Percentiles rank a stretch among this genome's conserved stretches.
phyloP scores from a whole-genome alignment of 495 filamentous ascomycete genomes.

The Filosporella fistucella region DNA sequence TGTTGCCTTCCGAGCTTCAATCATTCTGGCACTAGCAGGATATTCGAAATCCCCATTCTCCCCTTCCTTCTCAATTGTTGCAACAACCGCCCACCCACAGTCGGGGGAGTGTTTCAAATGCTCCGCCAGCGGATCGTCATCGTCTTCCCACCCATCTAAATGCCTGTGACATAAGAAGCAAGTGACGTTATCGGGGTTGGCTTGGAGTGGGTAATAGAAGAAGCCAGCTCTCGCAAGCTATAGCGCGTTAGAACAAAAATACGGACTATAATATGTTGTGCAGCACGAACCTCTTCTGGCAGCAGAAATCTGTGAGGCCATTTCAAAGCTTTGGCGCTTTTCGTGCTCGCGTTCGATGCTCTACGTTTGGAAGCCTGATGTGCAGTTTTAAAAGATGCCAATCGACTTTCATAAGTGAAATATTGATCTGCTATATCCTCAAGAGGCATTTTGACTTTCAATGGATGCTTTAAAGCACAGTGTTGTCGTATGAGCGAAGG shows the following conservation, averaged over 20 bases:
- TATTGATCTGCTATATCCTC: slow-evolving; percentile 34
- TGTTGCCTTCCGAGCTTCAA: slow-evolving; percentile 72
- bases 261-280: slow-evolving; percentile 22
- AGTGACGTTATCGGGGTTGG: slow-evolving; percentile 77
- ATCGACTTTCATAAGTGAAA: slow-evolving; percentile 63
- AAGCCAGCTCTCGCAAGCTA: slow-evolving; percentile 83
- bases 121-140: slow-evolving; percentile 75
- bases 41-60: slow-evolving; percentile 65
- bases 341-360: slow-evolving; percentile 58
- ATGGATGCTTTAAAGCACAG: neutral
- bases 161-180: slow-evolving; percentile 80
- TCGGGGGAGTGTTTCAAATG: slow-evolving; percentile 75
- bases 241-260: neutral
- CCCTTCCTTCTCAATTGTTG: slow-evolving; percentile 59
- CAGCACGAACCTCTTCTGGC: slow-evolving; percentile 51
- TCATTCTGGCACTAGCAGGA: slow-evolving; percentile 63
- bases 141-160: slow-evolving; percentile 84
- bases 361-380: slow-evolving; percentile 60
- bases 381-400: slow-evolving; percentile 66
- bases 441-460: slow-evolving; percentile 18
- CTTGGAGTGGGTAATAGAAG: slow-evolving; percentile 71
- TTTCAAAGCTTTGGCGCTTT: slow-evolving; percentile 48
- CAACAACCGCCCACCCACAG: slow-evolving; percentile 86
- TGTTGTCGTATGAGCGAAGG: too few species aligned
- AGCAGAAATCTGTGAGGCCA: slow-evolving; percentile 74